A percentile compares a stretch with the other conserved stretches of the same genome.
phyloP scores from a whole-genome alignment of 768 basidiomycete species.

The Amanita phalloides region DNA sequence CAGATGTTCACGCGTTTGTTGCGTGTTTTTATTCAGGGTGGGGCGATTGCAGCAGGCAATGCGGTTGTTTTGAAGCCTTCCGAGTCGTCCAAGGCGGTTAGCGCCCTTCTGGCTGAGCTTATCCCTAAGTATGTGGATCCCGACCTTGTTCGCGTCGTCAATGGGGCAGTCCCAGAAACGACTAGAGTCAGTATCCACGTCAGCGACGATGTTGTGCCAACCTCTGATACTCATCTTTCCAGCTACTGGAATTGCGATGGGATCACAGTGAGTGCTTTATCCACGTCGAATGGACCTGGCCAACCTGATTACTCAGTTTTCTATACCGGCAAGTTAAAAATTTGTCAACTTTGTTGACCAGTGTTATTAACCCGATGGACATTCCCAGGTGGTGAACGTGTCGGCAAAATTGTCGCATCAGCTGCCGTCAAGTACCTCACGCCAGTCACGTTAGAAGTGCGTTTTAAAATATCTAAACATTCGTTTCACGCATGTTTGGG shows the following conservation, averaged over 20 bases:
- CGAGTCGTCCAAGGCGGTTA: constrained; percentile 48
- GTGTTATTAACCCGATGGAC: not conserved
- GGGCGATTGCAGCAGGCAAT: constrained; percentile 75
- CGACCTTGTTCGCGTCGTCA: constrained; percentile 52
- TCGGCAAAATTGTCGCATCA: constrained; percentile 55
- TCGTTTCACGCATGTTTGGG: not conserved
- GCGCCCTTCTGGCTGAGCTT: constrained; percentile 52
- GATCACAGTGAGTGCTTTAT: constrained; percentile 29
- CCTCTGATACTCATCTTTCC: not conserved
- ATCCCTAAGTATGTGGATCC: constrained; percentile 68
- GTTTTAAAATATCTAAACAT: not conserved
- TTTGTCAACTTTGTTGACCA: not conserved
- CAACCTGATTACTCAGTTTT: constrained; percentile 26
- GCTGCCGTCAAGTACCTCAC: constrained; percentile 75
- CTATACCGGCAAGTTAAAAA: constrained; percentile 48
- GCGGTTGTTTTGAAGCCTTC: constrained; percentile 68
- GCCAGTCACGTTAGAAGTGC: constrained; percentile 41
- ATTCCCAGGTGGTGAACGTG: constrained; percentile 38
- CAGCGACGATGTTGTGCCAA: not conserved
- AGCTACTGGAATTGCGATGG: constrained; percentile 71
- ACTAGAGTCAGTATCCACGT: constrained; percentile 28
- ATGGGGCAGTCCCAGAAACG: constrained; percentile 57
- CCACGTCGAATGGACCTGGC: not conserved
- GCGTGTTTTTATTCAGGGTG: constrained; percentile 22
- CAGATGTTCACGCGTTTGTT: not conserved